phyloP scores from a whole-genome alignment of 495 filamentous ascomycete species.

The Penicillium cinerascens region DNA sequence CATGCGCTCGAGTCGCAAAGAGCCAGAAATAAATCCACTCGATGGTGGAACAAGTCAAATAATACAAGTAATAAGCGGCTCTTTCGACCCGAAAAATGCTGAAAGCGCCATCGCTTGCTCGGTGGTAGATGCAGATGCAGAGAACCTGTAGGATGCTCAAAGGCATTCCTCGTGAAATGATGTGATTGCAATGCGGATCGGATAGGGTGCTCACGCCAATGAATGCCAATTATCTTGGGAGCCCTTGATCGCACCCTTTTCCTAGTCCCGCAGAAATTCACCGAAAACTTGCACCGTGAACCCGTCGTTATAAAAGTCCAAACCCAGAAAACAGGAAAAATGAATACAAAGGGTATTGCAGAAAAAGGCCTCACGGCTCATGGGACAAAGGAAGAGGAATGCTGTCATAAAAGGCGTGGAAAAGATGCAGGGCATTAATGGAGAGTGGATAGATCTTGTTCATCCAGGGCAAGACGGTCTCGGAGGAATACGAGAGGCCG shows the following conservation, averaged over 20 bases:
- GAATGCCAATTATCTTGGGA: not conserved
- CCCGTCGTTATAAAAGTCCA: not conserved
- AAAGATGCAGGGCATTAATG: slow-evolving; percentile 2
- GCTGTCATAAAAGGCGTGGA: not conserved
- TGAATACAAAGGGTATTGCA: not conserved
- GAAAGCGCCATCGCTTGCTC: slow-evolving; percentile 25
- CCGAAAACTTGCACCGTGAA: slow-evolving; percentile 10
- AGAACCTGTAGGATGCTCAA: slow-evolving; percentile 1
- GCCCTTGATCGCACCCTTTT: not conserved
- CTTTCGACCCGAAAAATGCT: slow-evolving; percentile 29
- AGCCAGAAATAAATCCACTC: slow-evolving; percentile 13
- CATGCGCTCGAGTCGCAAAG: slow-evolving; percentile 22
- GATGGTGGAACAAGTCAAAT: slow-evolving; percentile 12
- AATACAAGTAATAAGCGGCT: slow-evolving; percentile 14
- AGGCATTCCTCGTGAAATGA: not conserved
- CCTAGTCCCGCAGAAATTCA: slow-evolving; percentile 1
- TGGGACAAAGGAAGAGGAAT: not conserved
- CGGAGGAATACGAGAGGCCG: slow-evolving; percentile 42
- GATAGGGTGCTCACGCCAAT: not conserved
- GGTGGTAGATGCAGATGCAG: slow-evolving; percentile 32
- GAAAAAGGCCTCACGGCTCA: not conserved
- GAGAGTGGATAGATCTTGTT: slow-evolving; percentile 5
- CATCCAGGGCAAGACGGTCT: slow-evolving; percentile 35
- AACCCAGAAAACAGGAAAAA: not conserved
- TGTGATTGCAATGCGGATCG: slow-evolving; percentile 7